These are phyloP conservation scores for Mycena sanguinolenta DNA, from an alignment of 768 basidiomycete species.

Conservation along the genomic window DNA sequence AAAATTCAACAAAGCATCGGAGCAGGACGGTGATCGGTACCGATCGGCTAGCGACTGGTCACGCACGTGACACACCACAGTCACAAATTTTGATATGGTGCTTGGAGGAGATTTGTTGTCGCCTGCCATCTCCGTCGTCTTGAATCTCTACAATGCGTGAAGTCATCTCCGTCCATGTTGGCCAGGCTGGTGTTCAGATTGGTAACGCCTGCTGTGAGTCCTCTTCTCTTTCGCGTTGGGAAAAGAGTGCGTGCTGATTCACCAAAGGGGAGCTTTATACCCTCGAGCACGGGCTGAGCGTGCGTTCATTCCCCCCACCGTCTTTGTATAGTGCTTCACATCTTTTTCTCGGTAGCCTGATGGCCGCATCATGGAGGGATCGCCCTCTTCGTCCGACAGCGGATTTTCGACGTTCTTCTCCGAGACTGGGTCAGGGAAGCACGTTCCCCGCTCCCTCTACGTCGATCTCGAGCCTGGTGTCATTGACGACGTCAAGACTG, in stretches of 20 bases:
- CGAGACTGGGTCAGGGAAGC: constrained; percentile 92
- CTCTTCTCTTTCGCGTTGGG: constrained; percentile 21
- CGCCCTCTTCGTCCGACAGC: constrained; percentile 77
- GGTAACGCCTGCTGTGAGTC: constrained; percentile 95
- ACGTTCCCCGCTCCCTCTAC: constrained; percentile 97
- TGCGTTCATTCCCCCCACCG: constrained; percentile 55
- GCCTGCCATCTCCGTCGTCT: constrained; percentile 21
- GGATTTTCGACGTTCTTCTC: constrained; percentile 99
- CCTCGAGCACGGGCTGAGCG: constrained; percentile 95
- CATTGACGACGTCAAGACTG: constrained; percentile 95
- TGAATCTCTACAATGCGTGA: constrained; percentile 73
- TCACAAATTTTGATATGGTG: too few relatives aligned
- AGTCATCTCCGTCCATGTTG: constrained; percentile 97
- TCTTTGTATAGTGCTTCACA: constrained; percentile 24
- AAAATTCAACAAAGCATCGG: too few relatives aligned
- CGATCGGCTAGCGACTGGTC: too few relatives aligned
- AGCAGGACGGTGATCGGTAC: too few relatives aligned
- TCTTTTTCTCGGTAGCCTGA: constrained; percentile 74
- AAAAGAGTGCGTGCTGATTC: constrained; percentile 33
- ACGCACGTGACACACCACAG: too few relatives aligned
- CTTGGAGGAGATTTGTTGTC: constrained; percentile 9
- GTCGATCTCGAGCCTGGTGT: constrained; percentile 96
- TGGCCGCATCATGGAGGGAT: constrained; percentile 84
- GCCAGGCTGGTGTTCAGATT: constrained; percentile 96
- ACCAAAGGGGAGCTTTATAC: constrained; percentile 95